Evolutionary conservation across 2,329 filamentous ascomycete species (phyloP).

Genomic region (Phialophora chinensis): DNA sequence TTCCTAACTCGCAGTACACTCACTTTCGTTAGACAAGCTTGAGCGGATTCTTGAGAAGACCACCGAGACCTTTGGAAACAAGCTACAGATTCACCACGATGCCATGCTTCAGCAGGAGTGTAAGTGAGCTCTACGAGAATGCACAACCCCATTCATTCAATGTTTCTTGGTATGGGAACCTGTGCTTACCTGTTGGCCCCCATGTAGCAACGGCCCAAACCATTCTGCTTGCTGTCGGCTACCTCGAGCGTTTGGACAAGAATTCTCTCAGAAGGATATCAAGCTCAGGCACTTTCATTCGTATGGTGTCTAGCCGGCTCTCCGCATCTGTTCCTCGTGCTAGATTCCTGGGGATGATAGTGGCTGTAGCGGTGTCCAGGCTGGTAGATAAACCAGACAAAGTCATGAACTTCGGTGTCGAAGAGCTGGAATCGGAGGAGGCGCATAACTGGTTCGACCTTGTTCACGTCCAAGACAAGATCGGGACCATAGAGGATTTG

Average conservation of each 20-base stretch:
- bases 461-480: slow-evolving; percentile 64
- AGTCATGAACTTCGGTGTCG: slow-evolving; percentile 80
- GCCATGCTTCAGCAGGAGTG: slow-evolving; percentile 89
- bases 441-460: slow-evolving; percentile 76
- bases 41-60: slow-evolving; percentile 68
- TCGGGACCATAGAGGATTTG: slow-evolving; percentile 56
- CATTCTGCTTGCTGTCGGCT: slow-evolving; percentile 77
- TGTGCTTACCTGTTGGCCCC: slow-evolving; percentile 37
- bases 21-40: slow-evolving; percentile 54
- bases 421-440: slow-evolving; percentile 76
- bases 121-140: slow-evolving; percentile 46
- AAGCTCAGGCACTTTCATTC: slow-evolving; percentile 75
- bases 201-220: slow-evolving; percentile 75
- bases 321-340: slow-evolving; percentile 75
- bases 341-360: slow-evolving; percentile 84
- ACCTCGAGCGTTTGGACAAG: slow-evolving; percentile 70
- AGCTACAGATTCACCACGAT: slow-evolving; percentile 83
- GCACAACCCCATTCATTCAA: slow-evolving; percentile 5
- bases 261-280: slow-evolving; percentile 71
- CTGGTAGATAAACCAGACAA: slow-evolving; percentile 71
- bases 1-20: slow-evolving; percentile 18
- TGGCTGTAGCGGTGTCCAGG: slow-evolving; percentile 74
- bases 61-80: slow-evolving; percentile 78
- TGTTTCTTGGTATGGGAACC: slow-evolving; percentile 22
- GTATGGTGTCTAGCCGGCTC: slow-evolving; percentile 82